These are phyloP conservation scores for Diplosphaera chodatii DNA, from an alignment of 139 green algal species.

Conservation along the genomic window DNA sequence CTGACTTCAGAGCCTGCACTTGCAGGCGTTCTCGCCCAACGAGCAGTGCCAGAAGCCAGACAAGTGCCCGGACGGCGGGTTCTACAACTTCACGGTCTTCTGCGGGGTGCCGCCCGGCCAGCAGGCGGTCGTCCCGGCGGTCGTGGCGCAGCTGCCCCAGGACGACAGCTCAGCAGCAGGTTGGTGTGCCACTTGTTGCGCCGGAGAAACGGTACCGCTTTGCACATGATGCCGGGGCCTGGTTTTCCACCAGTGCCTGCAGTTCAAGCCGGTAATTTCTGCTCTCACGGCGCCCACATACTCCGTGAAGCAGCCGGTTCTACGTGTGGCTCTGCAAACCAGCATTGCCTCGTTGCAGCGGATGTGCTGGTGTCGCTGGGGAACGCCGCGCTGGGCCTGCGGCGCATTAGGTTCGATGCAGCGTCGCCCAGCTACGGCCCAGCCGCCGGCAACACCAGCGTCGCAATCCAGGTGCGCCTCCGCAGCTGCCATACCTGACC, in stretches of 20 bases:
- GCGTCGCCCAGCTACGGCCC: neutral
- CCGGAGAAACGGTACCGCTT: no score
- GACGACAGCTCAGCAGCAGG: neutral
- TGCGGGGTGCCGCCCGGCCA: neutral
- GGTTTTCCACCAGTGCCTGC: no score
- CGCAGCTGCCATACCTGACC: no score
- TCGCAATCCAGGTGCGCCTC: neutral
- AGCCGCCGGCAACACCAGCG: neutral
- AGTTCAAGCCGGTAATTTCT: no score
- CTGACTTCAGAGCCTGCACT: no score
- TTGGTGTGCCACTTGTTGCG: neutral
- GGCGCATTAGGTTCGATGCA: neutral
- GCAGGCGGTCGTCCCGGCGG: neutral
- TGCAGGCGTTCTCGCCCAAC: neutral
- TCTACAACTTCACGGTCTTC: neutral
- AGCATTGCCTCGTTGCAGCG: neutral
- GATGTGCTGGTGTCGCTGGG: neutral
- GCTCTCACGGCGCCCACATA: no score
- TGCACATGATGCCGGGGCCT: no score
- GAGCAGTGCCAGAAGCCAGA: neutral
- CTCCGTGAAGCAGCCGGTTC: no score
- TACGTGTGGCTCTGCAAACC: no score
- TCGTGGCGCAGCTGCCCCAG: neutral
- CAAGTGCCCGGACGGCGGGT: neutral
- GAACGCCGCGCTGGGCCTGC: neutral